Evolutionary conservation across 176 grass and related monocot genomes (phyloP).

Genomic region (Alopecurus myosuroides): DNA sequence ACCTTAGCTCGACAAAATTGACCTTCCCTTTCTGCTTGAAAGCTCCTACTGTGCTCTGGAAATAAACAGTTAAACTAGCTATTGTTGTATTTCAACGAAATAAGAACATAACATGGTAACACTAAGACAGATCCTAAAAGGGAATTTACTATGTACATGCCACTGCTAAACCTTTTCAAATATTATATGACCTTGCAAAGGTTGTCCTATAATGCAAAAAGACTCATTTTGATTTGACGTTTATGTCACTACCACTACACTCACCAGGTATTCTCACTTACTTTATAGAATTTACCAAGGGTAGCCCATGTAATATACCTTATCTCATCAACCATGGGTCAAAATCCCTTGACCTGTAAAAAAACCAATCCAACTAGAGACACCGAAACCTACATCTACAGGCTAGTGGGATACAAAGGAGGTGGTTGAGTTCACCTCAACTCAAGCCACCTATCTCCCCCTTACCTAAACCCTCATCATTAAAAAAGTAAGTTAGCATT

Average conservation of each 20-base stretch:
- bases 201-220: background rate
- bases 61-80: slow-evolving; percentile 18
- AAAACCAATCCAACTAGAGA: background rate
- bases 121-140: background rate
- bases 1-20: slow-evolving; percentile 94
- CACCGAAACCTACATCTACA: background rate
- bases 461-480: background rate
- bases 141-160: background rate
- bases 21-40: slow-evolving; percentile 75
- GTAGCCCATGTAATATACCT: background rate
- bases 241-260: background rate
- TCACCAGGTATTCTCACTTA: background rate
- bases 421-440: background rate
- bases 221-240: background rate
- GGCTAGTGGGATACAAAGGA: background rate
- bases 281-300: background rate
- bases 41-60: slow-evolving; percentile 37
- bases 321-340: background rate
- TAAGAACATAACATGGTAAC: background rate
- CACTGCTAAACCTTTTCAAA: background rate
- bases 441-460: background rate
- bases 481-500: background rate
- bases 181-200: background rate
- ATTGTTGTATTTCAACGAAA: background rate
- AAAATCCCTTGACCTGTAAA: background rate